Percentiles rank a stretch among this genome's conserved stretches.
These are phyloP conservation scores for Brasilioporus rufonigricans DNA, from an alignment of 768 basidiomycete genomes.

Conservation along the genomic window DNA sequence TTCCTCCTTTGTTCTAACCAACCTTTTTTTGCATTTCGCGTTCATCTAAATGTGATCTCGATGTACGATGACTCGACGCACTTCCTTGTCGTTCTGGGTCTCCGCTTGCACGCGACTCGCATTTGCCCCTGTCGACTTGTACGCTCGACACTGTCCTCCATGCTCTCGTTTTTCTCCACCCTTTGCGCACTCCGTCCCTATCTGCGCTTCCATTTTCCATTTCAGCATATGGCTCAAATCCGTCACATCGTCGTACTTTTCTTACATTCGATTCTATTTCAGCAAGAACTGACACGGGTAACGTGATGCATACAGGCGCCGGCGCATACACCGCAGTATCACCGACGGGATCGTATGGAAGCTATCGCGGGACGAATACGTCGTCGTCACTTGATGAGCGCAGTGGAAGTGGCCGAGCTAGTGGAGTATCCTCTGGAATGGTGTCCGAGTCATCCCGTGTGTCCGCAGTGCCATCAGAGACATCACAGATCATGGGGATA, in stretches of 20 bases:
- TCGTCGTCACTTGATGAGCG: constrained; percentile 21
- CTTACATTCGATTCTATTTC: not conserved
- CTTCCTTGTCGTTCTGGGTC: not conserved
- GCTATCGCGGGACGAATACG: constrained; percentile 19
- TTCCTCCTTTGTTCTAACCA: not conserved
- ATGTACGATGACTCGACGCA: constrained; percentile 7
- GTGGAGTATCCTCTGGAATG: constrained; percentile 16
- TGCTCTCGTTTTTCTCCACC: constrained; percentile 9
- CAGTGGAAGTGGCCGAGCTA: constrained; percentile 7
- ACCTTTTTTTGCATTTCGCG: not conserved
- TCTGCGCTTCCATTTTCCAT: not conserved
- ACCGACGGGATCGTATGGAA: constrained; percentile 24
- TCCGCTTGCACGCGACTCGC: not conserved
- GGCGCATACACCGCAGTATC: constrained; percentile 18
- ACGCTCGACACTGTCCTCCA: constrained; percentile 1
- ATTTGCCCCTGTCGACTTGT: too few relatives aligned
- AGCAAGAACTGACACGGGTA: constrained; percentile 10
- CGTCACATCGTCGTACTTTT: not conserved
- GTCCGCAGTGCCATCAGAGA: not conserved
- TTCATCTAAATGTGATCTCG: not conserved
- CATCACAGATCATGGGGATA: not conserved
- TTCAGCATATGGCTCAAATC: not conserved
- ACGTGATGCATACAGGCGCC: constrained; percentile 10
- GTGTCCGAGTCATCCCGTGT: constrained; percentile 10
- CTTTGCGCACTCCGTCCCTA: not conserved